A percentile compares a stretch with the other conserved stretches of the same genome.
Conservation (phyloP, 495 filamentous ascomycete species). For the Aspergillus ellipticus region DNA sequence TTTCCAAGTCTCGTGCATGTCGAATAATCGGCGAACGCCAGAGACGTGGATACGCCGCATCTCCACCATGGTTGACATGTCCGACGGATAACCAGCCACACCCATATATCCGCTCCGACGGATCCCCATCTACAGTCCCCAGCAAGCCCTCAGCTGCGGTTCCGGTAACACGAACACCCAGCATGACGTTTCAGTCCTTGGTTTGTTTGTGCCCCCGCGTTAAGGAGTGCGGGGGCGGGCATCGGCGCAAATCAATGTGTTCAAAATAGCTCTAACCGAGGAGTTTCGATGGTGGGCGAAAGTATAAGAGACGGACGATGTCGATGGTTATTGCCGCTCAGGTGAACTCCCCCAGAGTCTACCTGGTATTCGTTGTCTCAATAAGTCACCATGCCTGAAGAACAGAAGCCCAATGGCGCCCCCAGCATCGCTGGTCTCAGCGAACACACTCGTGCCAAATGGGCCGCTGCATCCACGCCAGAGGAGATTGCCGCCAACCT, state of each 20-base stretch:
- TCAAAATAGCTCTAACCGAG: not conserved
- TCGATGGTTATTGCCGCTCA: not conserved
- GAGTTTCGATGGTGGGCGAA: not conserved
- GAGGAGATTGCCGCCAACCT: slow-evolving; percentile 16
- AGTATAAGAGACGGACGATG: not conserved
- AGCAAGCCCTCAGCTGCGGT: not conserved
- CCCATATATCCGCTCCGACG: slow-evolving; percentile 7
- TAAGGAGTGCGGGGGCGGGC: not conserved
- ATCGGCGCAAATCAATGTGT: not conserved
- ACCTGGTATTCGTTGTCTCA: not conserved
- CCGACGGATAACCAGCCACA: slow-evolving; percentile 3
- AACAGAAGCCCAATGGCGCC: slow-evolving; percentile 1
- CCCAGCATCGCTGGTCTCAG: not conserved
- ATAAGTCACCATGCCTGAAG: not conserved
- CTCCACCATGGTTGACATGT: not conserved
- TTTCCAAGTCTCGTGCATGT: not conserved
- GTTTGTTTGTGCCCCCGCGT: not conserved
- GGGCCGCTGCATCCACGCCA: slow-evolving; percentile 6
- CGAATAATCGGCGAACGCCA: not conserved
- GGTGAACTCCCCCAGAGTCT: not conserved
- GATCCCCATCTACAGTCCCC: not conserved
- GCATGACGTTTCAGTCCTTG: not conserved
- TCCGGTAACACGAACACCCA: not conserved
- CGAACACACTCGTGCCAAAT: slow-evolving; percentile 8
- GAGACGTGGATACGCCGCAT: not conserved